Evolutionary conservation across 106 monocot species (phyloP), one percentile per base, ranked within the genome.

Genomic region (Vanilla planifolia): DNA sequence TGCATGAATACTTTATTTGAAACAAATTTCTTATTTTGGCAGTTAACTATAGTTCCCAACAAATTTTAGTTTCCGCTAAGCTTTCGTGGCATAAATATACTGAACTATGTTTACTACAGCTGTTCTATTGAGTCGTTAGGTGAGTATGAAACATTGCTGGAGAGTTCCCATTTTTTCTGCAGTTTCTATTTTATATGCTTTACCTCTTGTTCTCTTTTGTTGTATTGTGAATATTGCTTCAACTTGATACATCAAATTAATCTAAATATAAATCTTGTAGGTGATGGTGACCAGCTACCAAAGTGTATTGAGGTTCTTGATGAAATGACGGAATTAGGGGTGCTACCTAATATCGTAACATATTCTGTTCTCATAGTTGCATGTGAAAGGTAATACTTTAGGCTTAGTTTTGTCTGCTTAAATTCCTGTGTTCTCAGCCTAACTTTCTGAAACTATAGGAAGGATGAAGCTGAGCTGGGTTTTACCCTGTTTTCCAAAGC

Each of bases 371-470:
- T 93, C 43, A 74, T 85, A 30, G 85, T 85, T 43, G 85, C 85
- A 61, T 93, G 93, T 85, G 93, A 93, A 89, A 93, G 75, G 93
- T 93, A 81, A 63, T 63, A 23, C 35, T 65, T 16, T 45, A 5
- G 33, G 53, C 67, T 56, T 56, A 16, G 30, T 47, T n/a, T 30
- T 41, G 44, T 61, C 61, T 61, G 8, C 26, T 66, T 55, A 19
- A 19, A n/a, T 43, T 55, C 9, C 28, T 20, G 29, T 15, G 62
- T 4, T 77, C 52, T 65, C 25, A 67, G 19, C 55, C 9, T 64
- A 35, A 47, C 47, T 58, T 57, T 78, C 21, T 73, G 30, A 17
- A 43, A 50, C 48, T 74, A 45, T 75, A 94, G 94, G 73, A 83
- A 86, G 48, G 80, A 69, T 62, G 83, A 89, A 80, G 74, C 83